Conservation (phyloP, 148 eudicot species). For the Silene conica region DNA sequence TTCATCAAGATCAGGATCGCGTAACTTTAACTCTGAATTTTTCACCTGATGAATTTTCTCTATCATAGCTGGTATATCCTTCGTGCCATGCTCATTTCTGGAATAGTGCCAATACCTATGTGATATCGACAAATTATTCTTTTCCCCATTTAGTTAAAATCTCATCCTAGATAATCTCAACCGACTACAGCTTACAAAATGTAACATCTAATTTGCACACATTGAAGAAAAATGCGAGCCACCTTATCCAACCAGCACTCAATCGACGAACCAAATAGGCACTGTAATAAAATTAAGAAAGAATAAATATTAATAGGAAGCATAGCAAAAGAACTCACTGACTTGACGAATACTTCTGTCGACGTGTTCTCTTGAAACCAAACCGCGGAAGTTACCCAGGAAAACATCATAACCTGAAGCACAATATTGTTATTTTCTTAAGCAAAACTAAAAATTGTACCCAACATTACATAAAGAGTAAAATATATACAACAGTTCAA, state of each 20-base stretch:
- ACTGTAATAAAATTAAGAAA: background rate
- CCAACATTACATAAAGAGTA: background rate
- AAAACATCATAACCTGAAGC: conserved; percentile 86
- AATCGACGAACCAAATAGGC: background rate
- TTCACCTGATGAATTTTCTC: conserved; percentile 88
- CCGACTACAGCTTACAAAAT: background rate
- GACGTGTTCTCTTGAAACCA: conserved; percentile 88
- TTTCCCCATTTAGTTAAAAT: background rate
- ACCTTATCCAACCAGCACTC: background rate
- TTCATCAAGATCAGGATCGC: conserved; percentile 35
- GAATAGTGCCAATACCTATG: conserved; percentile 94
- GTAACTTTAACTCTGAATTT: conserved; percentile 55
- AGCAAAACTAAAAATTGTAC: background rate
- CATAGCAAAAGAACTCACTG: conserved; percentile 51
- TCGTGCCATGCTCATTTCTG: conserved; percentile 89
- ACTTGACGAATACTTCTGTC: conserved; percentile 73
- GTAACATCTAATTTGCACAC: background rate
- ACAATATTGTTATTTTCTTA: conserved; percentile 1
- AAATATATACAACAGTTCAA: conserved; percentile 8
- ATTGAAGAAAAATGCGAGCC: background rate
- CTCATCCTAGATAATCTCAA: background rate
- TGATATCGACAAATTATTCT: conserved; percentile 6
- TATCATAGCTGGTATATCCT: conserved; percentile 86
- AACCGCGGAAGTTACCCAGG: conserved; percentile 91
- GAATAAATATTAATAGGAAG: background rate